Evolutionary conservation across 768 basidiomycete species (phyloP), one percentile per base, ranked within the genome.

Genomic region (Albatrellus ellisii): DNA sequence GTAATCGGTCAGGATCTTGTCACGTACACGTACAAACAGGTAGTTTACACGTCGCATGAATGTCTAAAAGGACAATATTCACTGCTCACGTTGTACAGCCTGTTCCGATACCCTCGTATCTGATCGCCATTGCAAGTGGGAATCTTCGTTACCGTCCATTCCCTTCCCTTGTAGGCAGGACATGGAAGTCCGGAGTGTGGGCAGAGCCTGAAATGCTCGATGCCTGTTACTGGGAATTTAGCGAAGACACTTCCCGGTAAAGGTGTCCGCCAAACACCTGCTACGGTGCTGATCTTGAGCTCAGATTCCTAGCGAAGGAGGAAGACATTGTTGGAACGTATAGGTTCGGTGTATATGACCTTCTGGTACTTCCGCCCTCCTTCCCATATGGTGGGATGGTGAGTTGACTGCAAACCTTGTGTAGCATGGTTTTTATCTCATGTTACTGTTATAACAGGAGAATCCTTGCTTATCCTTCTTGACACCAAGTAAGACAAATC

Each of bases 371-470:
- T 3, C 92, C 92, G 0, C 81, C 87, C 10, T 81, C 84, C 0
- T 97, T 95, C 70, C 92, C 91, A 1, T 94, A 84, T 56, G 91
- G 89, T 39, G 89, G 87, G 46, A 82, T 86, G 86, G 81, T 79
- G 46, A 51, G 69, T 57, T 34, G 37, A 26, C 9, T 35, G 26
- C 31, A 20, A 12, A 29, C n/a, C n/a, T n/a, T n/a, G n/a, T n/a
- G n/a, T n/a, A n/a, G n/a, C n/a, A n/a, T n/a, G n/a, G n/a, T n/a
- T n/a, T 21, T 12, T 9, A 33, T 18, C 26, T 48, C 7, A 45
- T 36, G 46, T 49, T 42, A 48, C 24, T 17, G 11, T 20, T 18
- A 27, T 1, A 32, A 3, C 46, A 86, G 87, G 89, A 94, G 73
- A 91, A 92, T 53, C 76, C 85, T 0, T 91, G 88, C 54, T 57